Conservation (phyloP, 257 asterid genomes). For the Salvia miltiorrhiza region DNA sequence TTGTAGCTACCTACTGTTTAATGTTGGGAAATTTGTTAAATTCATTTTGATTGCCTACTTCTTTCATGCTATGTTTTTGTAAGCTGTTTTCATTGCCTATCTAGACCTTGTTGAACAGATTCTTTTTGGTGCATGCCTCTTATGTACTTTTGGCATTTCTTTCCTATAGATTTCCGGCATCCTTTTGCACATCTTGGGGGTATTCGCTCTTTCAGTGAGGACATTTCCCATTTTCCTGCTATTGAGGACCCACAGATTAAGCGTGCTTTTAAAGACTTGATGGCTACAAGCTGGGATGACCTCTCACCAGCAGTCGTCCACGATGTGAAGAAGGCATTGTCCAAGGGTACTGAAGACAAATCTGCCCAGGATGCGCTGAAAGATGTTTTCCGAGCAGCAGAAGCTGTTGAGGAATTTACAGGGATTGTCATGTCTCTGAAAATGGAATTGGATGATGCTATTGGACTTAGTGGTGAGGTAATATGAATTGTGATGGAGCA, state of each 20-base stretch:
- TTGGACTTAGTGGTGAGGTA: constrained; percentile 95
- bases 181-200: constrained; percentile 50
- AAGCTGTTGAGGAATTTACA: constrained; percentile 88
- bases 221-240: constrained; percentile 55
- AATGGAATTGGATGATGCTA: constrained; percentile 84
- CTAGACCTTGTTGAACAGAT: not conserved
- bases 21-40: no score
- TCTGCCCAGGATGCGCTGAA: constrained; percentile 69
- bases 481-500: constrained; percentile 4
- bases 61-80: not conserved
- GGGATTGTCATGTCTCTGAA: constrained; percentile 71
- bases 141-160: constrained; percentile 15
- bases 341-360: constrained; percentile 76
- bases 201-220: constrained; percentile 65
- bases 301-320: constrained; percentile 59
- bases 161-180: constrained; percentile 37
- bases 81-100: not conserved
- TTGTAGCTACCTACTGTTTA: not conserved
- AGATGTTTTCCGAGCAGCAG: constrained; percentile 80
- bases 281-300: constrained; percentile 83
- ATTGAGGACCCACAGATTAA: constrained; percentile 65
- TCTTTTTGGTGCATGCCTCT: not conserved
- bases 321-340: constrained; percentile 57
- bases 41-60: not conserved
- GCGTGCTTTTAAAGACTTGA: constrained; percentile 76